phyloP scores from a whole-genome alignment of 257 asterid genomes.

The Rhazya stricta region DNA sequence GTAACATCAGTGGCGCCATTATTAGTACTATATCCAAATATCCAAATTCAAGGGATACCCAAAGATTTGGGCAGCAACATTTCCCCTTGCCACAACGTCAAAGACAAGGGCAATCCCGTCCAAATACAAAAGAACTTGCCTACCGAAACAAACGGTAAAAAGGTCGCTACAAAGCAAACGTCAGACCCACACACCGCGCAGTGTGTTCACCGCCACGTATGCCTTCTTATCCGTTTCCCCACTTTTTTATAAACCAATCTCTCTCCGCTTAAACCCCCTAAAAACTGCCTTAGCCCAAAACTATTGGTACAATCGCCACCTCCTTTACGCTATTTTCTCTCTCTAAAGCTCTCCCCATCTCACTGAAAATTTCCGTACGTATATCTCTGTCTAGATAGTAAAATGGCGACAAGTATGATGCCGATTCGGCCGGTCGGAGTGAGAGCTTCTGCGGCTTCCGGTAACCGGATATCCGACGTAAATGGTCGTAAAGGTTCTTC shows the following conservation, averaged over 20 bases:
- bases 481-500: constrained; percentile 16
- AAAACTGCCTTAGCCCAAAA: neutral
- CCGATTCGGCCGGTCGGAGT: constrained; percentile 19
- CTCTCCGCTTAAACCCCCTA: neutral
- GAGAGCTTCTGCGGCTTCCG: constrained; percentile 3
- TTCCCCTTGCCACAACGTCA: neutral
- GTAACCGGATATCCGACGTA: constrained; percentile 19
- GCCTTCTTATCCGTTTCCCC: constrained; percentile 5
- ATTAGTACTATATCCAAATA: too few relatives aligned
- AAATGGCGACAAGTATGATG: constrained; percentile 24
- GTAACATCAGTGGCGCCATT: too few relatives aligned
- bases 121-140: neutral
- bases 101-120: neutral
- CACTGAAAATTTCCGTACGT: neutral
- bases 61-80: neutral
- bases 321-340: neutral
- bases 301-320: neutral
- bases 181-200: neutral
- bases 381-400: neutral
- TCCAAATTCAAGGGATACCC: neutral
- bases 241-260: neutral
- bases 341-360: neutral
- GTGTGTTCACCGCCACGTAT: constrained; percentile 3
- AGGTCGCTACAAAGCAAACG: neutral
- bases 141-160: constrained; percentile 6